phyloP scores from a whole-genome alignment of 345 rosid genomes.

The Boechera stricta region DNA sequence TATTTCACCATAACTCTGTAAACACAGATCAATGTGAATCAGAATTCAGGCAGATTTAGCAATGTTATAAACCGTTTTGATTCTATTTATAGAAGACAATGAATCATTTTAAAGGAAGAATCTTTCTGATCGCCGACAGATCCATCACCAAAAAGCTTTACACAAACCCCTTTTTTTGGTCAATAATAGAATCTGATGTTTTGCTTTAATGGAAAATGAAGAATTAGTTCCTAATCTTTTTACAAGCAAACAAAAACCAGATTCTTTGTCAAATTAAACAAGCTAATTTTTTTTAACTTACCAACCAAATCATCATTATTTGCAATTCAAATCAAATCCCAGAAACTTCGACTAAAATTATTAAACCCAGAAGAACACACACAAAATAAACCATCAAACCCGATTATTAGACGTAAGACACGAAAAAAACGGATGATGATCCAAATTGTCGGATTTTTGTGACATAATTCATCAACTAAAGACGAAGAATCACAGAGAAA shows the following conservation, averaged over 20 bases:
- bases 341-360: neutral
- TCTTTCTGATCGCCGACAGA: conserved; percentile 39
- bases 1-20: conserved; percentile 42
- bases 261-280: conserved; percentile 28
- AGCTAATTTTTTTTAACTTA: neutral
- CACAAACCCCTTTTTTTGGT: neutral
- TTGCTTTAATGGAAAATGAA: conserved; percentile 36
- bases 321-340: neutral
- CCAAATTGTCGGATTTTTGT: neutral
- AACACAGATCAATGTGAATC: conserved; percentile 16
- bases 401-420: neutral
- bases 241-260: conserved; percentile 21
- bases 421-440: conserved; percentile 2
- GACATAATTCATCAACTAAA: neutral
- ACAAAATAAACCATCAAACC: conserved; percentile 16
- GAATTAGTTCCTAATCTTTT: conserved; percentile 26
- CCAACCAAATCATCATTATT: conserved; percentile 13
- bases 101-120: conserved; percentile 31
- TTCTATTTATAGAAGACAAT: conserved; percentile 24
- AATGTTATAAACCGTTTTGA: neutral
- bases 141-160: conserved; percentile 35
- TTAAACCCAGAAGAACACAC: neutral
- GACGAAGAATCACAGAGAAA: conserved; percentile 2
- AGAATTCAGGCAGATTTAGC: neutral
- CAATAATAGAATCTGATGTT: conserved; percentile 39